A percentile compares a stretch with the other conserved stretches of the same genome.
Evolutionary conservation across 1,284 basidiomycete species (phyloP).

Genomic region (Erythrobasidium hasegawianum): DNA sequence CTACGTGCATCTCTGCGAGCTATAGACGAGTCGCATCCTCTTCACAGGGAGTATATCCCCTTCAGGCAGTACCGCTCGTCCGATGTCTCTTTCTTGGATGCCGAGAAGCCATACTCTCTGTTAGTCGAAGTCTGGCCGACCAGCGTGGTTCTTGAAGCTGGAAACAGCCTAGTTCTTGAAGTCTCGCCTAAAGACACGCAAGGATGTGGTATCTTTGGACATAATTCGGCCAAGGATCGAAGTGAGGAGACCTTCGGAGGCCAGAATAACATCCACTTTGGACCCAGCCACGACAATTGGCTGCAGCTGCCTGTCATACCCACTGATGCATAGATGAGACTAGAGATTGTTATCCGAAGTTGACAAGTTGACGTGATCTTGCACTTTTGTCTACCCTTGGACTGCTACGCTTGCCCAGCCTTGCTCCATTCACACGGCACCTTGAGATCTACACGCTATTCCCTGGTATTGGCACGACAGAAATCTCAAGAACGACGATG

Average conservation of each 20-base stretch:
- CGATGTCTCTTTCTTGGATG: constrained; percentile 43
- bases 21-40: constrained; percentile 41
- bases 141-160: constrained; percentile 43
- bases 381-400: too few relatives aligned
- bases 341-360: too few relatives aligned
- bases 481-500: too few relatives aligned
- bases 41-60: constrained; percentile 44
- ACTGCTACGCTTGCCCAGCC: too few relatives aligned
- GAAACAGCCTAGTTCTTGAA: constrained; percentile 45
- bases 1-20: constrained; percentile 47
- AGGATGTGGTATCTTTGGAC: constrained; percentile 43
- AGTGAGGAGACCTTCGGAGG: constrained; percentile 32
- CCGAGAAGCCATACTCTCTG: constrained; percentile 41
- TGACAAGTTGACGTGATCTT: too few relatives aligned
- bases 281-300: constrained; percentile 34
- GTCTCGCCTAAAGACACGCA: constrained; percentile 34
- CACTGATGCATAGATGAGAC: too few relatives aligned
- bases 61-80: constrained; percentile 45
- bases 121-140: constrained; percentile 49
- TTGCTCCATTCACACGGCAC: too few relatives aligned
- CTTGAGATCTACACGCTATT: too few relatives aligned
- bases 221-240: constrained; percentile 35
- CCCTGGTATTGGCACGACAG: too few relatives aligned
- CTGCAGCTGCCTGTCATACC: constrained; percentile 36
- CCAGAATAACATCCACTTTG: constrained; percentile 34